Evolutionary conservation across 1,139 yeast genomes (phyloP).

Genomic region (Yamadazyma epiphylla): DNA sequence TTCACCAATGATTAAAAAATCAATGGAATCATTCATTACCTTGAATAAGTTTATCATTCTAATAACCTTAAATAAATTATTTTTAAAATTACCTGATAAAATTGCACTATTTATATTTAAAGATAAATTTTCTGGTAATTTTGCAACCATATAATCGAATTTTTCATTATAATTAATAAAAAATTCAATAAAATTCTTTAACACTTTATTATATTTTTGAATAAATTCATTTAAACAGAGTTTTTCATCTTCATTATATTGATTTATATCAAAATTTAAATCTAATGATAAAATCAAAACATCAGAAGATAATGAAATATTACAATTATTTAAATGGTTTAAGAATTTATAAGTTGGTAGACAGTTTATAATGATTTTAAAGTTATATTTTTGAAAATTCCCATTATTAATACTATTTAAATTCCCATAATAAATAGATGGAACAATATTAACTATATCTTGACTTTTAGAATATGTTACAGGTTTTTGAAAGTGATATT

Average conservation of each 20-base stretch:
- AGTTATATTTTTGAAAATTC: conserved; percentile 22
- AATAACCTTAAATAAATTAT: conserved; percentile 36
- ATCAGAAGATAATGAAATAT: conserved; percentile 32
- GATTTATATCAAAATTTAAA: conserved; percentile 25
- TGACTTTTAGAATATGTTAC: neutral
- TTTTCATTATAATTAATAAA: conserved; percentile 35
- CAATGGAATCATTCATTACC: conserved; percentile 29
- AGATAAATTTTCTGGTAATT: conserved; percentile 23
- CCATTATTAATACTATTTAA: conserved; percentile 6
- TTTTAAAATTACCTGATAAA: conserved; percentile 35
- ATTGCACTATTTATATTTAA: conserved; percentile 33
- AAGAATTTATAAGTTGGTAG: conserved; percentile 31
- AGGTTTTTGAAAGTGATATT: no score
- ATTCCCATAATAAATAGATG: conserved; percentile 11
- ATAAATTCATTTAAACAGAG: conserved; percentile 21
- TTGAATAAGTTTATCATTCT: conserved; percentile 35
- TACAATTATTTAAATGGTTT: conserved; percentile 17
- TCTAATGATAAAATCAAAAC: conserved; percentile 38
- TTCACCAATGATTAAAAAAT: conserved; percentile 35
- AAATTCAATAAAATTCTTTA: conserved; percentile 37
- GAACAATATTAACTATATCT: conserved; percentile 7
- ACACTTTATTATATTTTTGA: conserved; percentile 27
- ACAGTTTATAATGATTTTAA: conserved; percentile 42
- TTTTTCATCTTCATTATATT: conserved; percentile 17
- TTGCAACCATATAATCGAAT: conserved; percentile 24